Evolutionary conservation across 2,329 filamentous ascomycete genomes (phyloP), one percentile per base, ranked within the genome.

Genomic region (Ophiostoma himal-ulmi): DNA sequence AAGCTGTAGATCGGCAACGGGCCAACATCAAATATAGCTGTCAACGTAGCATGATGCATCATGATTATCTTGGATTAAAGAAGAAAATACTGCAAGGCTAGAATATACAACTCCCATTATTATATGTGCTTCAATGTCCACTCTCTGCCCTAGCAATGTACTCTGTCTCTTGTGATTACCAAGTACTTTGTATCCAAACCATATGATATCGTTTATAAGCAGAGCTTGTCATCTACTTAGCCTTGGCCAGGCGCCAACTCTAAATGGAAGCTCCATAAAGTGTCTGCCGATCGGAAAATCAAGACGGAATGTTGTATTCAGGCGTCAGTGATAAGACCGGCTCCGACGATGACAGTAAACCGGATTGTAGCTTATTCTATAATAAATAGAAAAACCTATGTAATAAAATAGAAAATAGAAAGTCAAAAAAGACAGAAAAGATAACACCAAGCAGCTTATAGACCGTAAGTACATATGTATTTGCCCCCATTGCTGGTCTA

Each of bases 261-360:
- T 48, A 67, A 34, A 11, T 44, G 65, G 65, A 11, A 67, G 39
- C 22, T 67, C 37, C 65, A 30, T 67, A 67, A 37, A 5, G 11
- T 30, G 37, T 65, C 36, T 48, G 39, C 39, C 65, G 65, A 67
- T 67, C 65, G 26, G 14, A 41, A 67, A 17, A 11, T 67, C 65
- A 44, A 48, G 34, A 48, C 65, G 65, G 65, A 44, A 67, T 17
- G 39, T 44, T 67, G n/a, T 67, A 67, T 67, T 66, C 65, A 34
- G 37, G 65, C 26, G 65, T 17, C n/a, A 22, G 65, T 67, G 65
- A 67, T 67, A 67, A 39, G 65, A 67, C 39, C 39, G 36, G 37
- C 65, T 41, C 62, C 57, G 57, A 62, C 5, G 26, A 17, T 36
- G 10, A 2, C 13, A 62, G 37, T 13, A 39, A 13, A 30, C 30